Conservation (phyloP, 495 filamentous ascomycete genomes). For the Cladorrhinum samala region DNA sequence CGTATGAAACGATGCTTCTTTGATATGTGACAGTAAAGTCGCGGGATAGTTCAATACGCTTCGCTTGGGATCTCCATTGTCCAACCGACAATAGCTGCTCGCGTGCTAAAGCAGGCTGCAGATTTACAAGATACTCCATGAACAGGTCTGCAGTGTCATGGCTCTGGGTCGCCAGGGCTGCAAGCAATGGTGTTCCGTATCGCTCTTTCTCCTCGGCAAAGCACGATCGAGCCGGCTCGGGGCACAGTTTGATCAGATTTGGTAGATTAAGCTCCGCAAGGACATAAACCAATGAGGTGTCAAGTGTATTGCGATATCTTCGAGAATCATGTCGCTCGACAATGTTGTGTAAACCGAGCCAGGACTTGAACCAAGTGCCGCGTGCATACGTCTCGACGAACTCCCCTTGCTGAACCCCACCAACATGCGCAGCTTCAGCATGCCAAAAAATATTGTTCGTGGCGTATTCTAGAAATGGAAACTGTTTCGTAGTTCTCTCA, state of each 20-base stretch:
- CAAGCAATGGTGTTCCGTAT: conserved; percentile 40
- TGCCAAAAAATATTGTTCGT: conserved; percentile 13
- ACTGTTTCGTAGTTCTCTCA: conserved; percentile 4
- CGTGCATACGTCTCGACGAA: conserved; percentile 31
- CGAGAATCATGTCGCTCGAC: conserved; percentile 13
- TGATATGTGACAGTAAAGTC: not conserved
- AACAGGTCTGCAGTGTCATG: conserved; percentile 24
- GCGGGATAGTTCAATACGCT: not conserved
- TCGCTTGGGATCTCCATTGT: not conserved
- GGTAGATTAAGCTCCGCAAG: conserved; percentile 37
- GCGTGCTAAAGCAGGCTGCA: not conserved
- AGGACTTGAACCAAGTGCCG: conserved; percentile 15
- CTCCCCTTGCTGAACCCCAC: conserved; percentile 27
- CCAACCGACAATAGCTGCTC: not conserved
- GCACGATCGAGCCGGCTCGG: conserved; percentile 6
- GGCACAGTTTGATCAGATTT: conserved; percentile 31
- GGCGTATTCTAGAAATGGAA: conserved; percentile 16
- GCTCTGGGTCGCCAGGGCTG: conserved; percentile 30
- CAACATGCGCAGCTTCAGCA: conserved; percentile 15
- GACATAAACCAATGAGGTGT: conserved; percentile 41
- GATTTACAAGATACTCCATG: conserved; percentile 12
- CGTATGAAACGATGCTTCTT: not conserved
- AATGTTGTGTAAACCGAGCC: conserved; percentile 36
- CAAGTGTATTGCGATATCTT: conserved; percentile 20
- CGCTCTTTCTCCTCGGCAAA: conserved; percentile 30